Evolutionary conservation across 371 early-diverging fungal species (phyloP).

Genomic region (Batrachochytrium dendrobatidis): DNA sequence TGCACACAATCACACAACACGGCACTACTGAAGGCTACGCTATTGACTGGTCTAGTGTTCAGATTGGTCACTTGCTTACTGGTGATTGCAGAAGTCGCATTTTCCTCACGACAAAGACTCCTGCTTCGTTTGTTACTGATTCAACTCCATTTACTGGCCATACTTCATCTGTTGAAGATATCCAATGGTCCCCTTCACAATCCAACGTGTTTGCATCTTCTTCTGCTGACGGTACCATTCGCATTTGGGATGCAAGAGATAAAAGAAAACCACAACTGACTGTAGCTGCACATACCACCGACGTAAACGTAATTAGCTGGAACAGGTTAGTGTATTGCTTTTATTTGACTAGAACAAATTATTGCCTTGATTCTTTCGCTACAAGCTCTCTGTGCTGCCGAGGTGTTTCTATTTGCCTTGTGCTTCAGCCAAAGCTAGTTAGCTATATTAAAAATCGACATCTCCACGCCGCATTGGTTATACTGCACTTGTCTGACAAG

Average conservation of each 20-base stretch:
- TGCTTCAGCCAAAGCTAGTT: constrained; percentile 21
- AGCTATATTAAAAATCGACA: constrained; percentile 23
- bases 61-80: constrained; percentile 55
- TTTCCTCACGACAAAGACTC: constrained; percentile 63
- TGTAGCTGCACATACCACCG: constrained; percentile 73
- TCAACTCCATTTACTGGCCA: constrained; percentile 74
- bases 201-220: constrained; percentile 86
- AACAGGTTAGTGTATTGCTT: constrained; percentile 50
- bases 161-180: constrained; percentile 82
- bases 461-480: constrained; percentile 27
- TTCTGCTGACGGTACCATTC: constrained; percentile 82
- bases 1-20: constrained; percentile 73
- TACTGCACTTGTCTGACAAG: neutral
- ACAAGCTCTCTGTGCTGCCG: constrained; percentile 5
- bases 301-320: constrained; percentile 96
- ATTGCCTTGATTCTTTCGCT: constrained; percentile 1
- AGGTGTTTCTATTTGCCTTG: constrained; percentile 13
- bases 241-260: constrained; percentile 89
- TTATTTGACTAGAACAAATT: neutral
- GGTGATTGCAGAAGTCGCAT: constrained; percentile 80
- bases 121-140: constrained; percentile 59
- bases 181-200: constrained; percentile 93
- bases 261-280: constrained; percentile 62
- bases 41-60: constrained; percentile 81
- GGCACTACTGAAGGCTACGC: constrained; percentile 85